Evolutionary conservation across 2,329 filamentous ascomycete genomes (phyloP), one percentile per base, ranked within the genome.

Genomic region (Fusarium sp.): DNA sequence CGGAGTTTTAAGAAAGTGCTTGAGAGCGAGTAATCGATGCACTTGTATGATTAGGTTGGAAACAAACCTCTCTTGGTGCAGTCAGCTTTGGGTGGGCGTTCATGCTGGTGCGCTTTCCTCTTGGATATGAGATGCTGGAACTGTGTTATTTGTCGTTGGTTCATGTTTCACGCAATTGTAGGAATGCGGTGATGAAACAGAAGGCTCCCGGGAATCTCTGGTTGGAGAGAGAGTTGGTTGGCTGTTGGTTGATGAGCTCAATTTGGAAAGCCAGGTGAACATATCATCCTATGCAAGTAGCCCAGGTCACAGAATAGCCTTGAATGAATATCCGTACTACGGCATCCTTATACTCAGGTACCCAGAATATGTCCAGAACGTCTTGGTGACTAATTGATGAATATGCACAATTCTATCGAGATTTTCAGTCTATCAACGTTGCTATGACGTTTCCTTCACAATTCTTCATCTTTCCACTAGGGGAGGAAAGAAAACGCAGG

Each of bases 1-100:
- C 87, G 63, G 93, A 95, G 80, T 95, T 95, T 81, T 94, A 85
- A 87, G 65, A 49, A 48, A 38, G 61, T 60, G 55, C 56, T 73
- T 55, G 52, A 31, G 62, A 75, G 65, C 66, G 69, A 59, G 49
- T 49, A 63, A 66, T 58, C 33, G 55, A 62, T 65, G 55, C 38
- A 63, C 48, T 68, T 75, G 75, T 72, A 74, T 68, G 68, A 69
- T 59, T 75, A 71, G 66, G 66, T 68, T 59, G 60, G 44, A 60
- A 47, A 49, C 42, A 58, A 56, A 60, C 56, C 52, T 69, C 55
- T 64, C 49, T 69, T 66, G 51, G 49, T 56, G 57, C 52, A 58
- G 65, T 38, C 47, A 58, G 72, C 61, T 52, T 63, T 58, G 57
- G 51, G 44, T 39, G 48, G 57, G 54, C 33, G 66, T 58, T 56